Base-by-base conservation (phyloP, 23 red algal species). In the Gracilaria gracilis region DNA sequence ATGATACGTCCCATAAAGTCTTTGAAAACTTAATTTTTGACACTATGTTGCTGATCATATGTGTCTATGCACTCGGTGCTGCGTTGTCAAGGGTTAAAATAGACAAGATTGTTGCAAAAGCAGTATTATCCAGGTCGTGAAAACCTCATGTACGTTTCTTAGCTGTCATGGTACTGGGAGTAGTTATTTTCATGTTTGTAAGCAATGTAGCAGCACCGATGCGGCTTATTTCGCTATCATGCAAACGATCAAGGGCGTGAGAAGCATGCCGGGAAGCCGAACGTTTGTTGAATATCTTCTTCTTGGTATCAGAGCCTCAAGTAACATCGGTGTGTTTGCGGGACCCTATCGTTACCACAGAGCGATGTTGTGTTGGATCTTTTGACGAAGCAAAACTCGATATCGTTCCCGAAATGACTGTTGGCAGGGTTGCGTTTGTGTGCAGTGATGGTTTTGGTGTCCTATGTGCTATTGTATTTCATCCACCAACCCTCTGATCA, bases 181-280 rank as follows among this genome's bases (percentile, higher is more conserved):
- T 95, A 4, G 54, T 93, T 39, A 54, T 96, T 44, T 96, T 91
- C 2, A 96, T 99, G 94, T 88, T 93, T 82, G 93, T 99, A 57
- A 94, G 88, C 81, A 99, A 99, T 71, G 97, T 99, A 31, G 97
- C 97, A 34, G 80, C 95, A 32, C 97, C 97, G 24, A 94, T 99
- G 57, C 72, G 96, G 58, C 88, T 96, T 9, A 94, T 91, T 47
- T 93, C 88, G 88, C 96, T 4, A 82, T 99, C 64, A 92, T 92
- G 55, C 94, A 94, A 15, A 80, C 93, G 33, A 62, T 99, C 50
- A 87, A 89, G 33, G 94, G 73, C 17, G 35, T 99, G 14, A 76
- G 67, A 42, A 75, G 76, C 32, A 59, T 49, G 24, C 48, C 42
- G 19, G 39, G 49, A 24, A 90, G 77, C 51, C 62, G 71, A 24